Conservation (phyloP, 805 yeast species). For the Candida wancherniae region DNA sequence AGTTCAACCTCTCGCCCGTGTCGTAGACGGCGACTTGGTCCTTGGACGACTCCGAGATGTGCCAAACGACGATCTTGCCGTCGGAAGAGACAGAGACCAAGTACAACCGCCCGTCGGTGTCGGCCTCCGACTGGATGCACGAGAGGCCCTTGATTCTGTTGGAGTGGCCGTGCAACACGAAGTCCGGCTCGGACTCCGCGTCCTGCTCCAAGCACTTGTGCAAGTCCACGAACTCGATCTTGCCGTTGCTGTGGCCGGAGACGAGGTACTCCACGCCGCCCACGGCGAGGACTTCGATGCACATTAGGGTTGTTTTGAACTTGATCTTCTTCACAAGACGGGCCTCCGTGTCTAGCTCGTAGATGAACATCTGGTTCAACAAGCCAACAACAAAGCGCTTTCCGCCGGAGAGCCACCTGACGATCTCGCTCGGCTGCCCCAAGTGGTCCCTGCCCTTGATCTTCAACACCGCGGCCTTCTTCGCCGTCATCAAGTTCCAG, state of each 20-base stretch:
- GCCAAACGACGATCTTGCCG: constrained; percentile 92
- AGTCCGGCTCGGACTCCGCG: constrained; percentile 41
- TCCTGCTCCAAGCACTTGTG: constrained; percentile 13
- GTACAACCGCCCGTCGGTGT: constrained; percentile 36
- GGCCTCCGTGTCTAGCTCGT: constrained; percentile 54
- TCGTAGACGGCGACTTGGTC: constrained; percentile 90
- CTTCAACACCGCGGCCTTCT: constrained; percentile 82
- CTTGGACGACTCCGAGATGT: constrained; percentile 43
- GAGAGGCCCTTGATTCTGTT: constrained; percentile 79
- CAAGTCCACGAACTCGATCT: constrained; percentile 52
- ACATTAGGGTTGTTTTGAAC: constrained; percentile 60
- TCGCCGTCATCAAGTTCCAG: constrained; percentile 96
- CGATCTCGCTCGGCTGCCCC: constrained; percentile 61
- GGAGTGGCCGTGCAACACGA: constrained; percentile 73
- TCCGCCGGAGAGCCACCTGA: constrained; percentile 67
- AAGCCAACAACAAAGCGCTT: constrained; percentile 72
- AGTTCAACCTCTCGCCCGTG: constrained; percentile 86
- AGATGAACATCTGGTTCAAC: constrained; percentile 58
- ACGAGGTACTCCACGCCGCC: constrained; percentile 53
- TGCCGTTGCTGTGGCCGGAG: constrained; percentile 69
- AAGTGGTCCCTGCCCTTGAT: constrained; percentile 62
- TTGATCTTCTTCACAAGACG: constrained; percentile 50
- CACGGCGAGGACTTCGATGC: constrained; percentile 47
- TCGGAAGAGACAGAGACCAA: constrained; percentile 86
- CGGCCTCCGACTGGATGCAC: constrained; percentile 38